Evolutionary conservation across 345 rosid genomes (phyloP).

Genomic region (Xanthoceras sorbifolium): DNA sequence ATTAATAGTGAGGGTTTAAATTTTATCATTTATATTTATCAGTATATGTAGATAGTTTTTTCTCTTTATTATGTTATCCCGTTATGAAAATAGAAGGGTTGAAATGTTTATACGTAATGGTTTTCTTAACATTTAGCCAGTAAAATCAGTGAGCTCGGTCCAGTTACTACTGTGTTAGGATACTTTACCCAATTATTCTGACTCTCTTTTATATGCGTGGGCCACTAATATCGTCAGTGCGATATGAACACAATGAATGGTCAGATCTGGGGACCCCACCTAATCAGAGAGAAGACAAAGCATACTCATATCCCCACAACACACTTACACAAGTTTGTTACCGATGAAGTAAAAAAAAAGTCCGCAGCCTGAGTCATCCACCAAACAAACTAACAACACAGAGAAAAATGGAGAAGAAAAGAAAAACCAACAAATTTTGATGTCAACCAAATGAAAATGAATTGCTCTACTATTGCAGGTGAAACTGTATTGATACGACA

Average conservation of each 20-base stretch:
- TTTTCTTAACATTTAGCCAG: too few relatives aligned
- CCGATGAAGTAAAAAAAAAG: too few relatives aligned
- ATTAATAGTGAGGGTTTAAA: too few relatives aligned
- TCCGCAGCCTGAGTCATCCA: background rate
- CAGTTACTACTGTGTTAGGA: too few relatives aligned
- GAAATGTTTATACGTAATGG: too few relatives aligned
- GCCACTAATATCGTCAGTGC: background rate
- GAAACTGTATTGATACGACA: too few relatives aligned
- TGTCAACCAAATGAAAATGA: background rate
- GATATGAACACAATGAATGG: conserved; percentile 10
- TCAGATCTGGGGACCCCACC: conserved; percentile 16
- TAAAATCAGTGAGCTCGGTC: too few relatives aligned
- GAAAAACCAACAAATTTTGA: background rate
- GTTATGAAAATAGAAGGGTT: too few relatives aligned
- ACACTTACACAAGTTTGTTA: conserved; percentile 19
- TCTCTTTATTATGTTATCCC: too few relatives aligned
- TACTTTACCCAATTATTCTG: background rate
- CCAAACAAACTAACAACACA: conserved; percentile 1
- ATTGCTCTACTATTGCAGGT: background rate
- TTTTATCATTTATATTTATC: too few relatives aligned
- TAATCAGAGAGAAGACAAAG: background rate
- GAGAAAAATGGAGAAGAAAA: too few relatives aligned
- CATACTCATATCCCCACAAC: background rate
- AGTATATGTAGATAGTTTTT: too few relatives aligned
- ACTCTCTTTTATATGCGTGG: background rate